Evolutionary conservation across 768 basidiomycete genomes (phyloP).

Genomic region (Lactarius quietus): DNA sequence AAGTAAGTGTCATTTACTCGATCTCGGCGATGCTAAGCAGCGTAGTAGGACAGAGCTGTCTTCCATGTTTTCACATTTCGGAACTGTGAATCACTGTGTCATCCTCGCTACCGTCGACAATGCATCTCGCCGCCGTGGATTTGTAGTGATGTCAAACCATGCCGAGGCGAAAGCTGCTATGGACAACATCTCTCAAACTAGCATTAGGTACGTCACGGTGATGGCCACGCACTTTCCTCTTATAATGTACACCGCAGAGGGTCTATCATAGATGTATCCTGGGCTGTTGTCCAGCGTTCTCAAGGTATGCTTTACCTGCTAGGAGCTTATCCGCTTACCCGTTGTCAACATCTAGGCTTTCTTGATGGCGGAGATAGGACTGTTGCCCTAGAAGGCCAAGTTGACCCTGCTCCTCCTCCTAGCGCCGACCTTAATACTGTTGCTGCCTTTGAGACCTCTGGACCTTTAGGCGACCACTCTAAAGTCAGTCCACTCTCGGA

Average conservation of each 20-base stretch:
- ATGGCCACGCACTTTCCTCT: not conserved
- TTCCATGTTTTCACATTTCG: slow-evolving; percentile 58
- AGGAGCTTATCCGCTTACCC: slow-evolving; percentile 12
- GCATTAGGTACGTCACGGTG: slow-evolving; percentile 55
- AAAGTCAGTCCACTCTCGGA: slow-evolving; percentile 7
- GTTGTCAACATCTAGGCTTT: slow-evolving; percentile 47
- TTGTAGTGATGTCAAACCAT: slow-evolving; percentile 75
- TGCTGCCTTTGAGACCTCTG: slow-evolving; percentile 27
- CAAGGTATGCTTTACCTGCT: slow-evolving; percentile 47
- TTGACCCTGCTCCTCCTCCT: slow-evolving; percentile 34
- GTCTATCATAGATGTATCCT: slow-evolving; percentile 75
- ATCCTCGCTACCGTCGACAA: slow-evolving; percentile 83
- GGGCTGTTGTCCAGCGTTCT: slow-evolving; percentile 86
- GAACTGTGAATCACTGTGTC: slow-evolving; percentile 69
- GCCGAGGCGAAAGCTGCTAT: slow-evolving; percentile 70
- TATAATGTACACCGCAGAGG: slow-evolving; percentile 43
- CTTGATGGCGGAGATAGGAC: slow-evolving; percentile 79
- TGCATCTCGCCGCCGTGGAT: slow-evolving; percentile 77
- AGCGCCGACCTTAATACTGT: slow-evolving; percentile 31
- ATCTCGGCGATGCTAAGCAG: not conserved
- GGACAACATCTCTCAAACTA: slow-evolving; percentile 59
- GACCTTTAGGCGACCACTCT: slow-evolving; percentile 20
- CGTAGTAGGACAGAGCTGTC: slow-evolving; percentile 51
- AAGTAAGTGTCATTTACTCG: slow-evolving; percentile 46
- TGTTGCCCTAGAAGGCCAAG: slow-evolving; percentile 52